Percentiles rank a stretch among this genome's conserved stretches.
These are phyloP conservation scores for Colletotrichum sp. DNA, from an alignment of 2,329 filamentous ascomycete species.

Conservation along the genomic window DNA sequence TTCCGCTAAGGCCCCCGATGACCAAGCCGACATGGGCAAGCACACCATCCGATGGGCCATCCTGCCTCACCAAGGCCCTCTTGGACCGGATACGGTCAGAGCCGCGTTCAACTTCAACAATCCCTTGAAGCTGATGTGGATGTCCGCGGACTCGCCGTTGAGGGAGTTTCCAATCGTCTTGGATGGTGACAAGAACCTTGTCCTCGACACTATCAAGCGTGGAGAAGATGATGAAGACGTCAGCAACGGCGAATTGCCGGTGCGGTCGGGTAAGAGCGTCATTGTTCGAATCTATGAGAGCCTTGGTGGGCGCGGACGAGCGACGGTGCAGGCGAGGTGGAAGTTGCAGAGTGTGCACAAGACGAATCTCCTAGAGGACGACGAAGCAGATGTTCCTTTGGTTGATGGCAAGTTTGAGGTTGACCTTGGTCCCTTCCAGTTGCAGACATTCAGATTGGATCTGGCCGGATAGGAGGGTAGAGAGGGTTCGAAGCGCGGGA, in stretches of 20 bases:
- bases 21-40: conserved; percentile 71
- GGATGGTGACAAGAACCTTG: conserved; percentile 50
- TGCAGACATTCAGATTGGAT: conserved; percentile 59
- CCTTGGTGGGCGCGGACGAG: conserved; percentile 65
- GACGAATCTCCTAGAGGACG: conserved; percentile 70
- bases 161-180: conserved; percentile 48
- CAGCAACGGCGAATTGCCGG: neutral
- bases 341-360: conserved; percentile 64
- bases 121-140: conserved; percentile 46
- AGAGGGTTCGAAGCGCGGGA: neutral
- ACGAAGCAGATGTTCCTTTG: conserved; percentile 54
- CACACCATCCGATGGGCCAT: conserved; percentile 72
- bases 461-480: neutral
- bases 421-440: conserved; percentile 62
- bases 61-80: conserved; percentile 63
- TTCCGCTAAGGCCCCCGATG: conserved; percentile 71
- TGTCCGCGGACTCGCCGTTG: neutral
- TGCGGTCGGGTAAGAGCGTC: conserved; percentile 44
- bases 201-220: conserved; percentile 69
- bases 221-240: conserved; percentile 56
- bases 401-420: conserved; percentile 38
- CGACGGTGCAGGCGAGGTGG: conserved; percentile 50
- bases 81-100: conserved; percentile 62
- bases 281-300: conserved; percentile 69
- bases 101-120: conserved; percentile 73